A percentile compares a stretch with the other conserved stretches of the same genome.
phyloP scores from a whole-genome alignment of 163 green algal species.

The Scenedesmus sp. region DNA sequence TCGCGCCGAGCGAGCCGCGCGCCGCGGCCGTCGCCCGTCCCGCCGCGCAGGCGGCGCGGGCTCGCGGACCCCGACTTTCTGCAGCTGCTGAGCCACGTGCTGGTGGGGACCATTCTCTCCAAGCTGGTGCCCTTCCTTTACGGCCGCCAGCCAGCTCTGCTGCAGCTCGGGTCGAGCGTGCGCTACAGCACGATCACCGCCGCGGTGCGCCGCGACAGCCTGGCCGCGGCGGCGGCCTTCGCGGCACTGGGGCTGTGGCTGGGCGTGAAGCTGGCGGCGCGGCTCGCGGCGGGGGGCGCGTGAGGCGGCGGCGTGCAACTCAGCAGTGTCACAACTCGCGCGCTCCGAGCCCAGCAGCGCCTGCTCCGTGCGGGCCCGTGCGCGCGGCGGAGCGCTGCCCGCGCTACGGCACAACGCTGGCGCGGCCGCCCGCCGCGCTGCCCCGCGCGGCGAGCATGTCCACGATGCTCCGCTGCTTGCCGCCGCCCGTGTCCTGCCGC shows the following conservation, averaged over 20 bases:
- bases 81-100: constrained; percentile 59
- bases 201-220: constrained; percentile 50
- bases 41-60: constrained; percentile 53
- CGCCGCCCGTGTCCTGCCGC: no score
- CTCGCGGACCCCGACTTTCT: constrained; percentile 62
- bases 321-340: no score
- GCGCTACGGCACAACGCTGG: no score
- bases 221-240: constrained; percentile 39
- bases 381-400: no score
- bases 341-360: no score
- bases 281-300: background rate
- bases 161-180: constrained; percentile 51
- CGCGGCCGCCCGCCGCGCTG: no score
- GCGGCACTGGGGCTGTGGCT: constrained; percentile 47
- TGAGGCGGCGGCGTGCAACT: no score
- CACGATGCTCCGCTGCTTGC: constrained; percentile 26
- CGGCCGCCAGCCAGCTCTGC: constrained; percentile 53
- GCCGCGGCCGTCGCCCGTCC: no score
- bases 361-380: no score
- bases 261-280: constrained; percentile 18
- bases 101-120: constrained; percentile 55
- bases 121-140: constrained; percentile 67
- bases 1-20: no score
- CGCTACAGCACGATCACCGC: constrained; percentile 52
- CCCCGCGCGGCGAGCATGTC: constrained; percentile 15